These are phyloP conservation scores for Bryum argenteum DNA, from an alignment of 225 moss, liverwort and hornwort species.

Conservation along the genomic window DNA sequence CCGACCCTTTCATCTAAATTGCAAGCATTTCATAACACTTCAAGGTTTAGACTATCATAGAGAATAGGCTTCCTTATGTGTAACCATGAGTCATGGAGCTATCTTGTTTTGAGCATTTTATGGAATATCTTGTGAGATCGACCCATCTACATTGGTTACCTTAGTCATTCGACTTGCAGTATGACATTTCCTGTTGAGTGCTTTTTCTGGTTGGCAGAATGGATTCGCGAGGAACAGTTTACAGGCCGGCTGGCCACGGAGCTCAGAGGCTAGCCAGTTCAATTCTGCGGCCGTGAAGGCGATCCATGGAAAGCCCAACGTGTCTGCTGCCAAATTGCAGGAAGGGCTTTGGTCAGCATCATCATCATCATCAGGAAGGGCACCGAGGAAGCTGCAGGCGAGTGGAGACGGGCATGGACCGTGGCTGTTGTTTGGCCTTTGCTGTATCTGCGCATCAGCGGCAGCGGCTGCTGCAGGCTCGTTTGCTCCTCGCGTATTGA, in stretches of 20 bases:
- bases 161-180: no score
- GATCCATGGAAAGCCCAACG: conserved; percentile 59
- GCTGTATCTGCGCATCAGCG: conserved; percentile 35
- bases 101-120: no score
- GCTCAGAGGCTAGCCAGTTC: conserved; percentile 24
- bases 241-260: conserved; percentile 16
- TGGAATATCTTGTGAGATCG: no score
- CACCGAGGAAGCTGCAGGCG: conserved; percentile 56
- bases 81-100: no score
- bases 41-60: no score
- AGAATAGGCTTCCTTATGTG: not conserved
- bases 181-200: not conserved
- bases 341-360: conserved; percentile 40
- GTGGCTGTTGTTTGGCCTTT: conserved; percentile 81
- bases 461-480: conserved; percentile 38
- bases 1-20: not conserved
- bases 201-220: conserved; percentile 33
- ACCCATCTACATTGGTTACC: no score
- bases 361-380: conserved; percentile 56
- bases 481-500: conserved; percentile 56
- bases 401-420: conserved; percentile 40
- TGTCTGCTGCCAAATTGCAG: conserved; percentile 61
- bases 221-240: conserved; percentile 14
- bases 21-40: not conserved
- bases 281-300: conserved; percentile 35